Base-by-base conservation (phyloP, 2,329 filamentous ascomycete species). In the Fusarium begoniae region DNA sequence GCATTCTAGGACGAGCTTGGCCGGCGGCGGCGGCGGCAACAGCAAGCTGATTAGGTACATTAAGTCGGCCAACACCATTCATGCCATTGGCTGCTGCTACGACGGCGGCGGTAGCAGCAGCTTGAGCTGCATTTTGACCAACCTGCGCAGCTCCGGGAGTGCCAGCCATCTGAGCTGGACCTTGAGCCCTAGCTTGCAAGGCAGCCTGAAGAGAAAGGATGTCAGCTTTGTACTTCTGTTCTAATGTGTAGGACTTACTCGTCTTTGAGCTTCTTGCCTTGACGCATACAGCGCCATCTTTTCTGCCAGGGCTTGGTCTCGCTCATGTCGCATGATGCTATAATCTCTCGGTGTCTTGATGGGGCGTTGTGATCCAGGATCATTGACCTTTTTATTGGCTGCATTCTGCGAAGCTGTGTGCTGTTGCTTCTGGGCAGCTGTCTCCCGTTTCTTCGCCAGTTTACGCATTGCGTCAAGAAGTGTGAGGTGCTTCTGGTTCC, bases 401-500 rank as follows among this genome's bases (percentile, higher is more conserved):
- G 94, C 94, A 64, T 94, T 90, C 71, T 90, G 89, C 17, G 92
- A 90, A 68, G 90, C 89, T 79, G 97, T 94, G 80, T 98, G 94
- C 79, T 96, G 93, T 80, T 96, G 94, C 85, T 98, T 98, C 80
- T 96, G 94, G 35, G 91, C 85, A 32, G 90, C 88, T 17, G 93
- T 93, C 83, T 99, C 96, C 32, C 96, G 90, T 83, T 98, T 98
- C 86, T 98, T 97, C 2, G 95, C 95, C 54, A 98, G 83, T 81
- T 98, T 99, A 47, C 95, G 90, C 94, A 98, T 98, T 7, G 94
- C 94, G 82, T 98, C 96, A 75, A 99, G 92, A 78, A 98, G 88
- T 51, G 93, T 93, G 65, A 98, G 86, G 79, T 98, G 94, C 79
- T 95, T 94, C 72, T 95, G 93, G 73, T 94, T 94, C 73, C 94